phyloP scores from a whole-genome alignment of 2,329 filamentous ascomycete genomes.

The Talaromyces sp. region DNA sequence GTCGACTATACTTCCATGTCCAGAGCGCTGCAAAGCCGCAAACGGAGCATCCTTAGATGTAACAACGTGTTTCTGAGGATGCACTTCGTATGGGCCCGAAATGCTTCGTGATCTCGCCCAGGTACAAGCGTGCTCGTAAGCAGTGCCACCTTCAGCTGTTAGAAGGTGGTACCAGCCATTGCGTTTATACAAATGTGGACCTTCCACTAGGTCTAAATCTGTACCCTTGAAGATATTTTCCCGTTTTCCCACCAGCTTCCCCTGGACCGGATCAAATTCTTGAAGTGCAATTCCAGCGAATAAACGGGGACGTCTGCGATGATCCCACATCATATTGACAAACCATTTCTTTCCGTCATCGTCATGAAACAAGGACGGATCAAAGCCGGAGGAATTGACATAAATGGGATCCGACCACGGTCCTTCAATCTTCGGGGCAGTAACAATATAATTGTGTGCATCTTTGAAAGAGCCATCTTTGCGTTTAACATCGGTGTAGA shows the following conservation, averaged over 20 bases:
- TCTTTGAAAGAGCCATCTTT: slow-evolving; percentile 67
- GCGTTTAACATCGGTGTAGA: slow-evolving; percentile 54
- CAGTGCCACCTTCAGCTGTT: slow-evolving; percentile 53
- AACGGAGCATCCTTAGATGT: slow-evolving; percentile 31
- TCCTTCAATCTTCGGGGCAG: slow-evolving; percentile 36
- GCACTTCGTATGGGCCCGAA: slow-evolving; percentile 50
- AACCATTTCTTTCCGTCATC: slow-evolving; percentile 21
- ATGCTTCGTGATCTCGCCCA: slow-evolving; percentile 48
- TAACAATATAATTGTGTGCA: slow-evolving; percentile 53
- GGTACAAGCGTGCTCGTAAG: slow-evolving; percentile 50
- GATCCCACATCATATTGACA: slow-evolving; percentile 21
- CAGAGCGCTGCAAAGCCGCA: slow-evolving; percentile 17
- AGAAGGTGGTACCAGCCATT: slow-evolving; percentile 53
- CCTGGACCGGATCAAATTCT: slow-evolving; percentile 16
- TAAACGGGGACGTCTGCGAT: slow-evolving; percentile 6
- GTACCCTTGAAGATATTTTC: slow-evolving; percentile 20
- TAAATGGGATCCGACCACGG: slow-evolving; percentile 52
- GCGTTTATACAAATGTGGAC: slow-evolving; percentile 53
- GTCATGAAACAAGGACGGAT: slow-evolving; percentile 58
- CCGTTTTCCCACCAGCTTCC: slow-evolving; percentile 15
- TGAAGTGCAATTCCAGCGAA: slow-evolving; percentile 20
- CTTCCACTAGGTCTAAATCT: slow-evolving; percentile 37
- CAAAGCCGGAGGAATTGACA: slow-evolving; percentile 54
- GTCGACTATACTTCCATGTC: slow-evolving; percentile 20
- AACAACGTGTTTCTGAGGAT: slow-evolving; percentile 48